These are phyloP conservation scores for Firmiana major DNA, from an alignment of 345 rosid species.

Conservation along the genomic window DNA sequence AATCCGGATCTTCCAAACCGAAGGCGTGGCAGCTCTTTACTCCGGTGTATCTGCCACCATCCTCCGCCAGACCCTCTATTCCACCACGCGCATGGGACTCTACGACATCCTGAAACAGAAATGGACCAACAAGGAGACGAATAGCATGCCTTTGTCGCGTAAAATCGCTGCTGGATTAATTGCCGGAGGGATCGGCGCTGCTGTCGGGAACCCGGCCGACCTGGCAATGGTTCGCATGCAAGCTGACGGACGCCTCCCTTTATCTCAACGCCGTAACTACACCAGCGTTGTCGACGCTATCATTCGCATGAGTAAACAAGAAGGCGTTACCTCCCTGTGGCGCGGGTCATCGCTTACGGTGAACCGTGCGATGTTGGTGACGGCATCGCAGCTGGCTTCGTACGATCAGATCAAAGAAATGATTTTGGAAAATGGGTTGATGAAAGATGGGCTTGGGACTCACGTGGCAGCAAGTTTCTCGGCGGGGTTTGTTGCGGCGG, in stretches of 20 bases:
- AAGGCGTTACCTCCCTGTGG: conserved; percentile 81
- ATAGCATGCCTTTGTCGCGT: conserved; percentile 43
- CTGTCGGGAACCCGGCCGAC: conserved; percentile 87
- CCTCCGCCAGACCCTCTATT: conserved; percentile 79
- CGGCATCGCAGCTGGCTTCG: conserved; percentile 79
- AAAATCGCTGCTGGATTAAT: conserved; percentile 63
- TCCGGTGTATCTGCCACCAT: conserved; percentile 85
- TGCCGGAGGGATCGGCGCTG: conserved; percentile 81
- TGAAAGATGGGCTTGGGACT: conserved; percentile 70
- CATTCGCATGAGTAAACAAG: conserved; percentile 56
- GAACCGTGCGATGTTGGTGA: conserved; percentile 85
- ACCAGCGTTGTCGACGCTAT: conserved; percentile 73
- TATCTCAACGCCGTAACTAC: conserved; percentile 64
- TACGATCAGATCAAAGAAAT: conserved; percentile 79
- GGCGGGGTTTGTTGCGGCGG: conserved; percentile 85
- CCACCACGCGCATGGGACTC: conserved; percentile 88
- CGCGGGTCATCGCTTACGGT: conserved; percentile 77
- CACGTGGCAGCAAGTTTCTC: conserved; percentile 77
- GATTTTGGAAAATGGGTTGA: conserved; percentile 42
- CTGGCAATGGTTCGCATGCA: conserved; percentile 97
- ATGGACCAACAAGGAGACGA: conserved; percentile 69
- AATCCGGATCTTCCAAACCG: conserved; percentile 44
- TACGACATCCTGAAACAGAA: conserved; percentile 63
- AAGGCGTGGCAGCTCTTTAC: conserved; percentile 65
- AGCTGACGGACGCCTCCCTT: conserved; percentile 80